A percentile compares a stretch with the other conserved stretches of the same genome.
phyloP scores from a whole-genome alignment of 176 grass and related monocot genomes.

The Typha latifolia region DNA sequence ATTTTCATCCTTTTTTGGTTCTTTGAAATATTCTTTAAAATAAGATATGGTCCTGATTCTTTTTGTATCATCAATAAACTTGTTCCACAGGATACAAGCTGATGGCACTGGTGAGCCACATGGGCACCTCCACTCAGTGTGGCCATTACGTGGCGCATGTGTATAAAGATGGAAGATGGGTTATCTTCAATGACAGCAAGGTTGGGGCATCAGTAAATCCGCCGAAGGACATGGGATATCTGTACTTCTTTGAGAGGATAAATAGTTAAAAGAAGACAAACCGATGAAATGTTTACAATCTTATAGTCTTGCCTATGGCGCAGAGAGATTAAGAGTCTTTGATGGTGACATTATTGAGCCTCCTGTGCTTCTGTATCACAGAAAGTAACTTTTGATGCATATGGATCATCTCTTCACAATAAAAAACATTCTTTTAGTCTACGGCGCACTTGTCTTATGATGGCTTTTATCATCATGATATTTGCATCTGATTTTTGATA shows the following conservation, averaged over 20 bases:
- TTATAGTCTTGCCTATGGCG: neutral
- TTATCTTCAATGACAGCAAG: conserved; percentile 86
- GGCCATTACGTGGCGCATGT: conserved; percentile 95
- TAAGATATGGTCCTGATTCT: no score
- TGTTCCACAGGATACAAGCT: conserved; percentile 64
- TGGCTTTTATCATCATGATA: neutral
- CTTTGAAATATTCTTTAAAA: no score
- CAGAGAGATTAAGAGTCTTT: neutral
- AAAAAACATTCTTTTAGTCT: neutral
- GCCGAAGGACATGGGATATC: conserved; percentile 97
- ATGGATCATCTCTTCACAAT: neutral
- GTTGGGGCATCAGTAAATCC: conserved; percentile 77
- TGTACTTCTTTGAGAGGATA: conserved; percentile 89
- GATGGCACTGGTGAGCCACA: conserved; percentile 88
- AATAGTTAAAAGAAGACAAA: neutral
- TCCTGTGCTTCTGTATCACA: neutral
- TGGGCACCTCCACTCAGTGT: conserved; percentile 87
- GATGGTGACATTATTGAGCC: neutral
- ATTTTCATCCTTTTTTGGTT: no score
- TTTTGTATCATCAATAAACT: neutral
- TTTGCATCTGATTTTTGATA: neutral
- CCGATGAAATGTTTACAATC: neutral
- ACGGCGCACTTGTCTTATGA: neutral
- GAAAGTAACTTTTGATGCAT: neutral
- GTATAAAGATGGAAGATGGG: conserved; percentile 75